Base-by-base conservation (phyloP, 495 filamentous ascomycete species). In the Hyphodiscus hymeniophilus region DNA sequence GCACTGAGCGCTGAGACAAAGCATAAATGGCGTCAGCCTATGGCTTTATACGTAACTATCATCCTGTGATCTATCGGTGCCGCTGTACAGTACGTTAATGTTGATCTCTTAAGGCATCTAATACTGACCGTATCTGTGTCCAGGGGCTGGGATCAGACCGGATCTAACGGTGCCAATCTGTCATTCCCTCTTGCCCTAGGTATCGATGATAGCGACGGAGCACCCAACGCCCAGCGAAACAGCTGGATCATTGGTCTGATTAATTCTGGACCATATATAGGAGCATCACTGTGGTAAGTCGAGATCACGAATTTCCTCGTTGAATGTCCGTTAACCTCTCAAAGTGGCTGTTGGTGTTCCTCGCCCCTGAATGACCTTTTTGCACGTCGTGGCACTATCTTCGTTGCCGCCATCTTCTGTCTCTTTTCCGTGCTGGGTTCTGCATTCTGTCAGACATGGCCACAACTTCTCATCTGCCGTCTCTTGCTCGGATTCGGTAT, bases 11-110 rank as follows among this genome's bases (percentile, higher is more conserved):
- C 26, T 28, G 87, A 89, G 59, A 70, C 77, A 45, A 74, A 70
- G 0, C 70, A 87, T 61, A 79, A 78, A 48, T 90, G 87, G 86
- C 74, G 73, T 2, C 85, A 90, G 55, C 85, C 87, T 0, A 69
- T 58, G 52, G 67, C 78, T 3, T 79, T 89, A 60, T 87, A 85
- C 57, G 67, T 84, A 6, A 74, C 88, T 33, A 79, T 83, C 54
- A 63, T 75, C 10, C 58, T 83, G 32, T 83, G 80, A 47, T 82
- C 82, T 1, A 65, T 71, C 7, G 75, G 73, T 30, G 82, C 81
- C 41, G 79, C 80, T 34, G 82, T 84, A 0, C 81, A 85, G 26
- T 28, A 28, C 4, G 26, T 28, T 28, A 28, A 28, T 28, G 26
- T 28, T 28, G 26, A 28, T 28, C 26, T 4, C 4, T 28, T 28